Base-by-base conservation (phyloP, 495 filamentous ascomycete genomes). In the Amphirosellinia nigrospora region DNA sequence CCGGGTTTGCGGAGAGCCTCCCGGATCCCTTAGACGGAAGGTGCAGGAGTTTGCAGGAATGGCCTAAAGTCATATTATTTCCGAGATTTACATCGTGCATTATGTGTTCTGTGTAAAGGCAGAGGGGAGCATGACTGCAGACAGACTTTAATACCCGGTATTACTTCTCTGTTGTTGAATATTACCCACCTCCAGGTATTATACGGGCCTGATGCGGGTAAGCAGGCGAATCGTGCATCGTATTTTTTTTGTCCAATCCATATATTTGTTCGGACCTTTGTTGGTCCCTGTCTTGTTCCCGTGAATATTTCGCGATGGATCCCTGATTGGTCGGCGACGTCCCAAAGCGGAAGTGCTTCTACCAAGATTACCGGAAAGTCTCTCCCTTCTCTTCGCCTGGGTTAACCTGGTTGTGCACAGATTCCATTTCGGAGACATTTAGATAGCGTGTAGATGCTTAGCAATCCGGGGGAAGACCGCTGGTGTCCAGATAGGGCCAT, bases 1-100 rank as follows among this genome's bases (percentile, higher is more conserved):
- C 60, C 60, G 38, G 60, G 41, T 63, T 43, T 63, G 60, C 39
- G 60, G 60, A 46, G 60, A 39, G 41, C 26, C 39, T 46, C 23
- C 39, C 36, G 55, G 55, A 36, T 23, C 36, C 38, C 11, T 28
- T 30, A 43, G 39, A 46, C 60, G 60, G 41, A 46, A 30, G 41
- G 39, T 34, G 41, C 60, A 46, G 38, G 60, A 46, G 60, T 45
- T 63, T 63, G 60, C 60, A 63, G 60, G 60, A 46, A 61, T 43
- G 38, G 58, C 36, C 36, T 61, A n/a, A 23, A 32, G 45, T 48
- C 32, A 58, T 58, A 36, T 36, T 63, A 63, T 63, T 21, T 10
- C 60, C 60, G 60, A 63, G 60, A 48, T 46, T 63, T 36, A 26
- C 38, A 28, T 63, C 39, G 46, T 6, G 58, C 58, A 61, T 61